Evolutionary conservation across 176 grass and related monocot genomes (phyloP), one percentile per base, ranked within the genome.

Genomic region (Aegilops sharonensis): DNA sequence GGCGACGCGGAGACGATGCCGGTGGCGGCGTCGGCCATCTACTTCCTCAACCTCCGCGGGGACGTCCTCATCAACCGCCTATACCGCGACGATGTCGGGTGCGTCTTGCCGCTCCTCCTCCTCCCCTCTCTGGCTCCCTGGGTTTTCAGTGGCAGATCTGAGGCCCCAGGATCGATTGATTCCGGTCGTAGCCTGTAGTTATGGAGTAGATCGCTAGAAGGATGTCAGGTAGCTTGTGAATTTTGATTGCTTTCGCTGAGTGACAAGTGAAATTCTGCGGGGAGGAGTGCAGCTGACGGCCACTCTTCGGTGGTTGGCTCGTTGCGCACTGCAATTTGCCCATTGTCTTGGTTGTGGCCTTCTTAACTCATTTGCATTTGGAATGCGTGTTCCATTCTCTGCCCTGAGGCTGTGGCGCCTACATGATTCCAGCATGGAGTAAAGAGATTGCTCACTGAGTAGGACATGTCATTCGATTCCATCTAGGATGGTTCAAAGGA

Each of bases 31-130:
- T 97, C 94, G 31, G 94, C 94, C 62, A 92, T 97, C 70, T 97
- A 97, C 84, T 97, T 97, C 84, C 91, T 97, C 68, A 97, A 97
- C 85, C 92, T 97, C 67, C 92, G 94, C 9, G 94, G 94, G 78
- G 94, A 97, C 80, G 94, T 97, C 65, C 92, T 97, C 76, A 97
- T 97, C 94, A 97, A 97, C 87, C 94, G 94, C 84, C 94, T 97
- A 76, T 97, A 97, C 82, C 92, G 94, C 60, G 94, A 97, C 57
- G 94, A 97, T 94, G 94, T 97, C 84, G 94, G 94, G 94, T 97
- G 29, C n/a, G 90, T 82, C 2, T 5, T 72, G 31, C 86, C 31
- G 37, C 45, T 2, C 25, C 64, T 31, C 14, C 35, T 3, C 13
- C 9, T 6, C 32, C 13, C 13, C 20, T 15, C 43, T 15, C 31